phyloP scores from a whole-genome alignment of 331 rosid species.

The Spiraea crenata region DNA sequence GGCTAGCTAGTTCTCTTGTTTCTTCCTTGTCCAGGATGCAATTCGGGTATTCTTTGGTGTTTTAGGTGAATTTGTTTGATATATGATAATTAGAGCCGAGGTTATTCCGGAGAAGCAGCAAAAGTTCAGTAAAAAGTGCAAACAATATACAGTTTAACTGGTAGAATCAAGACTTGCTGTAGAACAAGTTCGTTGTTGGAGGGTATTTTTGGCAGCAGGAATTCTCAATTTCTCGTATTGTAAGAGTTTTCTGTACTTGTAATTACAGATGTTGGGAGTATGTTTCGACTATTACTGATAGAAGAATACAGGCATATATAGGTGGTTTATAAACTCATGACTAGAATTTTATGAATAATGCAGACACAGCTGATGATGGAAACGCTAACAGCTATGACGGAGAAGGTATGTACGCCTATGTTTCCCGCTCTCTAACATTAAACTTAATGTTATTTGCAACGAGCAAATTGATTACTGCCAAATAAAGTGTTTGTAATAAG shows the following conservation, averaged over 20 bases:
- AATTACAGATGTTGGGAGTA: neutral
- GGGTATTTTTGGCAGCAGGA: neutral
- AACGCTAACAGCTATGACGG: neutral
- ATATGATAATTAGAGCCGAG: neutral
- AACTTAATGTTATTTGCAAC: neutral
- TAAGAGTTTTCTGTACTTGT: neutral
- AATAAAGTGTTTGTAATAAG: too few species aligned
- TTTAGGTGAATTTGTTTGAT: neutral
- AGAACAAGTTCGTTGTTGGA: too few species aligned
- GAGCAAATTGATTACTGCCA: neutral
- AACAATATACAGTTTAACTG: too few species aligned
- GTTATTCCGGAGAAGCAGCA: neutral
- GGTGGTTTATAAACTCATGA: neutral
- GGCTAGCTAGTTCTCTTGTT: neutral
- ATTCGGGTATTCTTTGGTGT: neutral
- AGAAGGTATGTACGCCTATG: constrained; percentile 4
- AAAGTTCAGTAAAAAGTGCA: neutral
- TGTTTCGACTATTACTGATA: neutral
- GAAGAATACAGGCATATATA: too few species aligned
- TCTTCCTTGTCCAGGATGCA: neutral
- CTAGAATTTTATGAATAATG: neutral
- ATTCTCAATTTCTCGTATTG: neutral
- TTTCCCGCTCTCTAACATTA: neutral
- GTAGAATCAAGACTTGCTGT: too few species aligned
- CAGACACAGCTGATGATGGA: constrained; percentile 23